A percentile compares a stretch with the other conserved stretches of the same genome.
Conservation (phyloP, 345 rosid genomes). For the Erucastrum elatum region DNA sequence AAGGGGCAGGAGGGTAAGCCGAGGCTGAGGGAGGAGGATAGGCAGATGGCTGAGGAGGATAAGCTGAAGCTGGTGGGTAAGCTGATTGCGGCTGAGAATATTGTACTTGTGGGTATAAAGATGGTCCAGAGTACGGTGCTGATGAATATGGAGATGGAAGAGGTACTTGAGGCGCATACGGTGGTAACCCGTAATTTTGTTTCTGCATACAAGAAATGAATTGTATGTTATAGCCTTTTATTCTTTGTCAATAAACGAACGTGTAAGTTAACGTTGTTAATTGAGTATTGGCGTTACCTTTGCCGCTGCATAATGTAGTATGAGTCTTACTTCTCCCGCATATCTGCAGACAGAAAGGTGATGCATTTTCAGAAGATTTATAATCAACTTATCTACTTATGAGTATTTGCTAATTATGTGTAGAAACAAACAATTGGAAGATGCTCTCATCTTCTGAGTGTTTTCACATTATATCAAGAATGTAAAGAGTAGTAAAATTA, state of each 20-base stretch:
- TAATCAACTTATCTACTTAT: background rate
- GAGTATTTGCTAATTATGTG: background rate
- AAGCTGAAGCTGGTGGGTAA: constrained; percentile 42
- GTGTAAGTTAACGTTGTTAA: background rate
- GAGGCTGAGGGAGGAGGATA: constrained; percentile 43
- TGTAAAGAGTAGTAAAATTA: background rate
- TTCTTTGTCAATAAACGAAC: background rate
- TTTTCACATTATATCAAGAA: background rate
- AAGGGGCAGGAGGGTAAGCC: constrained; percentile 40
- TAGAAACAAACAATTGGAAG: background rate
- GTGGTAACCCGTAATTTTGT: constrained; percentile 39
- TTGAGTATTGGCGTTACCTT: constrained; percentile 43
- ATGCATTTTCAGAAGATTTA: constrained; percentile 2
- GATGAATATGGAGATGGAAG: constrained; percentile 27
- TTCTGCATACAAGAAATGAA: constrained; percentile 46
- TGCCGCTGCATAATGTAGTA: constrained; percentile 66
- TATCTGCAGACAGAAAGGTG: constrained; percentile 46
- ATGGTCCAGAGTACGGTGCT: constrained; percentile 37
- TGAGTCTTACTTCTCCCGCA: constrained; percentile 81
- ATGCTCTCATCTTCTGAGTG: background rate
- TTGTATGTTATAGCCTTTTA: background rate
- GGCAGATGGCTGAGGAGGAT: constrained; percentile 46
- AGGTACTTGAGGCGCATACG: constrained; percentile 35
- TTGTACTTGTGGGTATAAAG: constrained; percentile 38
- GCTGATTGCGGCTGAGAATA: constrained; percentile 43